Base-by-base conservation (phyloP, 2,329 filamentous ascomycete genomes). In the Cordyceps militaris region DNA sequence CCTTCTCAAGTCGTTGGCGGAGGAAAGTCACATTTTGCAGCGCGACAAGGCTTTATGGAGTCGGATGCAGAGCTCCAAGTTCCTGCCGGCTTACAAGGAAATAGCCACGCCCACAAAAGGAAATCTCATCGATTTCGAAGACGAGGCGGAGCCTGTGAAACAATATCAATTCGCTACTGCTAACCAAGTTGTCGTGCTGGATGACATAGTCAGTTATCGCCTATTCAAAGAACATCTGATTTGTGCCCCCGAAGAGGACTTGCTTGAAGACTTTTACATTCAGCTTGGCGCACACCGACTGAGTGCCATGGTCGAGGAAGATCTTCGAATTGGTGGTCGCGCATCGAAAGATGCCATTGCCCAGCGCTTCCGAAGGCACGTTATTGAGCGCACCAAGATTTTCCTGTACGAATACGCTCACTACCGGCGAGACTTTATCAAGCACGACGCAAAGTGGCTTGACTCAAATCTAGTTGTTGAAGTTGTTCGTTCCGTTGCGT, bases 171-270 rank as follows among this genome's bases (percentile, higher is more conserved):
- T 99, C 38, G 86, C 87, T 1, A 76, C 82, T 34, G 86, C 92
- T 1, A 78, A 75, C 51, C 79, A 88, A 55, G 88, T 94, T 64
- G 86, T 94, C 43, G 81, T 96, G 57, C 76, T 92, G 11, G 91
- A 96, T 67, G 93, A 97, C 66, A 92, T 94, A 65, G 88, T 90
- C 65, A 91, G 88, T 66, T 96, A 93, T 69, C 86, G 87, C 34
- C 78, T 94, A 1, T 99, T 99, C 77, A 93, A 92, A 67, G 84
- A 91, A 54, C 83, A 85, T 61, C 78, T 99, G 30, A 80, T 96
- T 28, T 91, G 88, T 60, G 91, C 92, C 0, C 95, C 94, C 0
- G 89, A 96, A 69, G 94, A 99, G 67, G 94, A 97, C 61, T 69
- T 74, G 0, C 76, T 99, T 1, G 94, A 99, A 68, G 80, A 81